These are phyloP conservation scores for Aspergillus japonicus DNA, from an alignment of 2,329 filamentous ascomycete species.

Conservation along the genomic window DNA sequence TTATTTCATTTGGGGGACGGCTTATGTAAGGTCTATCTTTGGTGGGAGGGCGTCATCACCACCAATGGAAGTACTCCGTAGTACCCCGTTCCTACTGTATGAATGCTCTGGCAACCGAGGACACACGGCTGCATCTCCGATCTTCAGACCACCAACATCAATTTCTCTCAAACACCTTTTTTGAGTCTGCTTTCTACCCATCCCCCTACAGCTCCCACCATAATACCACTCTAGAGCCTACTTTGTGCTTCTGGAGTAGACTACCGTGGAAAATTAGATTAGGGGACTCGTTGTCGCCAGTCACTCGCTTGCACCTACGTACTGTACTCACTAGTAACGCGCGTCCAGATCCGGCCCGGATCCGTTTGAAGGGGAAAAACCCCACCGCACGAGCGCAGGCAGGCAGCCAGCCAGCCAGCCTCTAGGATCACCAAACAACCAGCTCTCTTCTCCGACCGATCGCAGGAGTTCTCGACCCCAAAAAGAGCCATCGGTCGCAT, in stretches of 20 bases:
- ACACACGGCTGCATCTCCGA: no score
- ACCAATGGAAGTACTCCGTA: no score
- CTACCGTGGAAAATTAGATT: neutral
- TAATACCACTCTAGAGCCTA: neutral
- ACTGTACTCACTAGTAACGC: constrained; percentile 15
- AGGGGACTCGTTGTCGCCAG: constrained; percentile 4
- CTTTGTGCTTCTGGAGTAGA: neutral
- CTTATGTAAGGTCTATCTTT: neutral
- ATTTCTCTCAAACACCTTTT: neutral
- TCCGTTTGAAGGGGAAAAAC: constrained; percentile 18
- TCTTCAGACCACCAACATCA: neutral
- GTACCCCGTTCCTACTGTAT: no score
- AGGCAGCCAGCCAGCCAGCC: constrained; percentile 17
- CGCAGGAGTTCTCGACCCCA: constrained; percentile 12
- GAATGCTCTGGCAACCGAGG: no score
- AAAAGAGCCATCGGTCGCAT: constrained; percentile 5
- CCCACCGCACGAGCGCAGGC: constrained; percentile 26
- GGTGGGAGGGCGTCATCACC: neutral
- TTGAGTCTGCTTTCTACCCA: no score
- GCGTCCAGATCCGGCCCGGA: constrained; percentile 25
- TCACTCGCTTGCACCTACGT: constrained; percentile 18
- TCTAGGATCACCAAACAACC: constrained; percentile 12
- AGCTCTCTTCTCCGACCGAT: constrained; percentile 14
- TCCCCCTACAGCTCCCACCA: neutral
- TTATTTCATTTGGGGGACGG: neutral